phyloP scores from a whole-genome alignment of 805 yeast species.

The Yamadazyma insecticola region DNA sequence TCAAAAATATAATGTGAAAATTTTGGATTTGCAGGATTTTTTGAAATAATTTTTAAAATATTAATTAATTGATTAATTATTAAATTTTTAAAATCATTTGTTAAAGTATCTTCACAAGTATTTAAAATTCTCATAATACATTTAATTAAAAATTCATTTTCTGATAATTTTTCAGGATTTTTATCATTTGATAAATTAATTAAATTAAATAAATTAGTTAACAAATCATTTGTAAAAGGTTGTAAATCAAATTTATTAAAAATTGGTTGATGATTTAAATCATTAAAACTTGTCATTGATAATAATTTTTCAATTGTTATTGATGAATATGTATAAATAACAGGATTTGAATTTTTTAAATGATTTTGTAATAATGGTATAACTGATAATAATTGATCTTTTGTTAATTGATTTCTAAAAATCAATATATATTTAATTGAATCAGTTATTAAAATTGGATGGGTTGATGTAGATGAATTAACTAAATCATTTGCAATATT shows the following conservation, averaged over 20 bases:
- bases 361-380: constrained; percentile 75
- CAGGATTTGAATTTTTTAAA: constrained; percentile 56
- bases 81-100: constrained; percentile 37
- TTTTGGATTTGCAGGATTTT: constrained; percentile 93
- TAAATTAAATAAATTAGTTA: constrained; percentile 67
- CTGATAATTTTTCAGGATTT: constrained; percentile 89
- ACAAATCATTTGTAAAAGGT: constrained; percentile 52
- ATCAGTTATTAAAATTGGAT: constrained; percentile 83
- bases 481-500: constrained; percentile 82
- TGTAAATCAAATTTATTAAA: constrained; percentile 72
- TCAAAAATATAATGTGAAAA: constrained; percentile 91
- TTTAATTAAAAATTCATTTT: constrained; percentile 90
- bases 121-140: constrained; percentile 78
- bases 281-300: constrained; percentile 58
- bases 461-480: constrained; percentile 31
- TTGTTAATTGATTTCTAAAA: constrained; percentile 89
- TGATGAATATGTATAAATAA: constrained; percentile 90
- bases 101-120: constrained; percentile 65
- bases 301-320: constrained; percentile 87
- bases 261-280: constrained; percentile 50
- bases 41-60: constrained; percentile 66
- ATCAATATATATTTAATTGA: constrained; percentile 87
- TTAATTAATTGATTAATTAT: constrained; percentile 61
- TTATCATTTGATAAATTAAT: constrained; percentile 26
- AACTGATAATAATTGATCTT: constrained; percentile 72